Base-by-base conservation (phyloP, 2,329 filamentous ascomycete species). In the Penicillium oxalicum region DNA sequence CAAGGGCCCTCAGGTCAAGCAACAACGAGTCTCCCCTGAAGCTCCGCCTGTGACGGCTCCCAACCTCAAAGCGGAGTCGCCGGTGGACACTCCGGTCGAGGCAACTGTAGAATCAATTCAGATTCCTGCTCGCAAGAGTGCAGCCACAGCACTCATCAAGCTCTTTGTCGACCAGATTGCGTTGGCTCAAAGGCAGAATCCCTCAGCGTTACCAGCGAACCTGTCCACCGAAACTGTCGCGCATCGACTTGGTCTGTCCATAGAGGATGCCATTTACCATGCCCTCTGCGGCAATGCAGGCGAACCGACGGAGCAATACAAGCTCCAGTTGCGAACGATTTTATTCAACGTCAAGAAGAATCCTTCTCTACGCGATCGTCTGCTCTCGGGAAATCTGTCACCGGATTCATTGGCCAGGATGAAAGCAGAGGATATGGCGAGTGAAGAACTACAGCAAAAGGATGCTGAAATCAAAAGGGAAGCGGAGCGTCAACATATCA, bases 291-390 rank as follows among this genome's bases (percentile, higher is more conserved):
- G 70, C 49, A 67, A 67, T 47, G 58, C 75, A 49, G 80, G 77
- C 34, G 77, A 78, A 44, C 75, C 79, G 4, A 76, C 73, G 57
- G 69, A 75, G 52, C 69, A 74, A 32, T 86, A 84, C 70, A 75
- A 72, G 55, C 65, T 70, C 46, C 81, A 95, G 69, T 79, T 90
- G 59, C 83, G 89, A 54, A 82, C 85, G 39, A 80, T 98, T 57
- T 75, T 83, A 42, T 87, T 88, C 70, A 97, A 97, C 70, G 76
- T 96, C 52, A 95, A 95, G 77, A 85, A 84, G 64, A 98, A 98
- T 67, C 72, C 83, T 47, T 83, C 89, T 58, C 76, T 98, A 39
- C 81, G 87, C 45, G 80, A 84, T 61, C 82, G 86, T 36, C 74
- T 98, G 45, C 74, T 97, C n/a, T 80, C 80, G 53, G 81, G 82